Conservation (phyloP, 1,139 yeast species). For the Pichia terricola region DNA sequence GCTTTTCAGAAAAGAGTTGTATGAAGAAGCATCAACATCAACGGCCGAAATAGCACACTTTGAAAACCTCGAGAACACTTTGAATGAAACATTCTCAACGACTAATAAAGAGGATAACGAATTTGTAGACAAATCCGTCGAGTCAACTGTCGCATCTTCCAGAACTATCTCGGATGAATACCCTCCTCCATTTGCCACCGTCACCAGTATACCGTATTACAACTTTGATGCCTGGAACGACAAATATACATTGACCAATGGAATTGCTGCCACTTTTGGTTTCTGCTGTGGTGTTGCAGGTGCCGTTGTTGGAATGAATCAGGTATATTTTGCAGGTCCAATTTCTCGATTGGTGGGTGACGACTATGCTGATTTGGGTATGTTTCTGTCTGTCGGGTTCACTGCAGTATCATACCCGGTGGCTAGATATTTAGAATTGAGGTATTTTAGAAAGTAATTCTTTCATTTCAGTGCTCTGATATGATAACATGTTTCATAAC, state of each 20-base stretch:
- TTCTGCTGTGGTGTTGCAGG: conserved; percentile 83
- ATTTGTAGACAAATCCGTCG: neutral
- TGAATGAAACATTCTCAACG: neutral
- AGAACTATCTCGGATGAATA: neutral
- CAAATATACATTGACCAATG: conserved; percentile 52
- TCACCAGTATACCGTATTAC: conserved; percentile 30
- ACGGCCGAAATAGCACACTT: neutral
- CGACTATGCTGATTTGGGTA: conserved; percentile 77
- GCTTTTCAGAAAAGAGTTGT: conserved; percentile 46
- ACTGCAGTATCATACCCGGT: conserved; percentile 57
- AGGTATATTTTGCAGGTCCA: conserved; percentile 72
- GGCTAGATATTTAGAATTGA: conserved; percentile 55
- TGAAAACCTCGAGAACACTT: neutral
- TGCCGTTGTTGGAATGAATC: conserved; percentile 80
- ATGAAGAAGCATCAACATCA: conserved; percentile 3
- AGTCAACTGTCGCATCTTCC: neutral
- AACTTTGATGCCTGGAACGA: conserved; percentile 57
- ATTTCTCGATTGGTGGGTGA: conserved; percentile 55
- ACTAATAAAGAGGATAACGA: neutral
- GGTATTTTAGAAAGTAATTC: conserved; percentile 31
- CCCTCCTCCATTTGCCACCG: conserved; percentile 16
- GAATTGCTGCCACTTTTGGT: conserved; percentile 68
- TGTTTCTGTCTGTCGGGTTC: conserved; percentile 72
- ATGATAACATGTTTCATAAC: neutral
- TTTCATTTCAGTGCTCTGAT: too few relatives aligned